phyloP scores from a whole-genome alignment of 768 basidiomycete species.

The Mycena olivaceomarginata region DNA sequence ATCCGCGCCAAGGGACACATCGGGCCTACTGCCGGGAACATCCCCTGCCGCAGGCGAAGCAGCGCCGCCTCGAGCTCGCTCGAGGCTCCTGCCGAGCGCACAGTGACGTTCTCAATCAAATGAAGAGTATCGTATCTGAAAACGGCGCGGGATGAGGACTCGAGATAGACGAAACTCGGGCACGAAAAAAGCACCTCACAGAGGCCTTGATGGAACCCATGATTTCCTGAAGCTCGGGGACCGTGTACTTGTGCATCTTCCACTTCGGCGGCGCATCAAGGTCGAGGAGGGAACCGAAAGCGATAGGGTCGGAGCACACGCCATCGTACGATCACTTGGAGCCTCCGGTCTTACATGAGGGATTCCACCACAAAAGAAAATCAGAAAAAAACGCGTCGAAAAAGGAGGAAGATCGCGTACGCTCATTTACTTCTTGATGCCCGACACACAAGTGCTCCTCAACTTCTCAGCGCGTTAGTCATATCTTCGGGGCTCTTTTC shows the following conservation, averaged over 20 bases:
- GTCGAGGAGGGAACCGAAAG: conserved; percentile 61
- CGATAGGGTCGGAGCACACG: conserved; percentile 60
- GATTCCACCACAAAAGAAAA: conserved; percentile 56
- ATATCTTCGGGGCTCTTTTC: conserved; percentile 52
- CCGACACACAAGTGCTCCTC: conserved; percentile 60
- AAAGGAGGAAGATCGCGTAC: conserved; percentile 46
- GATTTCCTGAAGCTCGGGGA: conserved; percentile 48
- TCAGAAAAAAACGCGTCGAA: conserved; percentile 1
- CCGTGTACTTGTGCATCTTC: conserved; percentile 61
- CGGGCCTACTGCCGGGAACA: no score
- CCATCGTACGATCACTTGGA: conserved; percentile 67
- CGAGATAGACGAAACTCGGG: neutral
- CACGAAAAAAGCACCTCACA: conserved; percentile 52
- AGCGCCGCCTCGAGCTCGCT: no score
- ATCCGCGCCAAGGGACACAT: no score
- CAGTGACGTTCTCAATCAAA: conserved; percentile 60
- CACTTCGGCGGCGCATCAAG: conserved; percentile 60
- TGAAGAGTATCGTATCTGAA: conserved; percentile 56
- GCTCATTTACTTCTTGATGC: conserved; percentile 66
- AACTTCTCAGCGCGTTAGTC: conserved; percentile 60
- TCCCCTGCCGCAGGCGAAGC: no score
- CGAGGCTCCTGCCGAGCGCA: no score
- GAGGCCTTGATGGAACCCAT: conserved; percentile 54
- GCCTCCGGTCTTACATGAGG: conserved; percentile 58
- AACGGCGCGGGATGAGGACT: neutral